A percentile compares a stretch with the other conserved stretches of the same genome.
Conservation (phyloP, 805 yeast species). For the Candida jianshihensis region DNA sequence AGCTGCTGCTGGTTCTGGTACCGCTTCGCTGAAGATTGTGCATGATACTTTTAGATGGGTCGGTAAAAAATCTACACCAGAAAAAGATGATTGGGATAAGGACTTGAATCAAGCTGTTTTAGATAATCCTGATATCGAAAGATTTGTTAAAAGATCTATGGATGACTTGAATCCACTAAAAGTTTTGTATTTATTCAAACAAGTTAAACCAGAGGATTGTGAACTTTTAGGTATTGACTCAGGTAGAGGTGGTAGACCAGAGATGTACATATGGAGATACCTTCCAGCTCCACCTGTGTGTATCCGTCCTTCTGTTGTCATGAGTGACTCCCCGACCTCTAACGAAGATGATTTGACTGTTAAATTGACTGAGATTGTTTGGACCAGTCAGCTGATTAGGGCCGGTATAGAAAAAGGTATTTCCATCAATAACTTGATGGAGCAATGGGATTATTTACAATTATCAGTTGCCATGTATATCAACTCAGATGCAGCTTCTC, state of each 20-base stretch:
- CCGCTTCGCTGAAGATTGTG: conserved; percentile 89
- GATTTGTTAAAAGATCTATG: conserved; percentile 76
- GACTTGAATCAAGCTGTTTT: conserved; percentile 72
- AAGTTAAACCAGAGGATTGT: conserved; percentile 79
- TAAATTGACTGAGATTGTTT: conserved; percentile 90
- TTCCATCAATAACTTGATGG: conserved; percentile 89
- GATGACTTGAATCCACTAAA: conserved; percentile 94
- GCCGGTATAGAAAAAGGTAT: conserved; percentile 96
- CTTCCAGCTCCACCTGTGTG: conserved; percentile 99
- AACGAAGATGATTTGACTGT: conserved; percentile 98
- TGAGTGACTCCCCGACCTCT: conserved; percentile 82
- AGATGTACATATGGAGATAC: conserved; percentile 93
- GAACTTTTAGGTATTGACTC: conserved; percentile 90
- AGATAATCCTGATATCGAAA: conserved; percentile 82
- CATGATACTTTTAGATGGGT: conserved; percentile 96
- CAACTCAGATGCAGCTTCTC: conserved; percentile 88
- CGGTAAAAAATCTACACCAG: conserved; percentile 83
- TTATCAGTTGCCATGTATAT: conserved; percentile 95
- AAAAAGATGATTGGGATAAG: conserved; percentile 79
- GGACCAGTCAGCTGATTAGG: conserved; percentile 90
- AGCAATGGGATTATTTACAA: conserved; percentile 97
- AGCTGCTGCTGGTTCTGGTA: conserved; percentile 86
- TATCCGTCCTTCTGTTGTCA: conserved; percentile 92
- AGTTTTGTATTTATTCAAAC: conserved; percentile 81
- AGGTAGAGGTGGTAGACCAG: conserved; percentile 85